A percentile compares a stretch with the other conserved stretches of the same genome.
Evolutionary conservation across 495 filamentous ascomycete genomes (phyloP).

Genomic region (Friedmanniomyces endolithicus): DNA sequence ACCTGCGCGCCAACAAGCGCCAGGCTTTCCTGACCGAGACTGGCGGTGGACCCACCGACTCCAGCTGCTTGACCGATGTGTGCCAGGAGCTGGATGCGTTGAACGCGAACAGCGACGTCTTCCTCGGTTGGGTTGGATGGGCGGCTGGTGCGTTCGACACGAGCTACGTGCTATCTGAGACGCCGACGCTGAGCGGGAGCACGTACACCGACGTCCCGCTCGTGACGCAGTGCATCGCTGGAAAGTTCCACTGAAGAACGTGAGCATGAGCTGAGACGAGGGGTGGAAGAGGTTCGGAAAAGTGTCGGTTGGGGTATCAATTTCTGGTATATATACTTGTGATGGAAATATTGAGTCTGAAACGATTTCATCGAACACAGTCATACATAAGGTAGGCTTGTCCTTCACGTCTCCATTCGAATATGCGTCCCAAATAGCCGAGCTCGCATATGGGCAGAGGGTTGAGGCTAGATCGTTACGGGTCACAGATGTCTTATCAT

Average conservation of each 20-base stretch:
- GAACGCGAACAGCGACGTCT: slow-evolving; percentile 22
- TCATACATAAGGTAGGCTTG: no score
- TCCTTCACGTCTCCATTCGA: no score
- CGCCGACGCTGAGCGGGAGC: slow-evolving; percentile 32
- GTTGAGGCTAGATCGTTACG: no score
- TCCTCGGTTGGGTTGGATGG: slow-evolving; percentile 42
- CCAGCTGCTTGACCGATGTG: slow-evolving; percentile 30
- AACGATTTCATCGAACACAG: no score
- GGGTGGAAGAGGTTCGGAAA: no score
- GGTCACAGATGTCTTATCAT: no score
- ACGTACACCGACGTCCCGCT: slow-evolving; percentile 33
- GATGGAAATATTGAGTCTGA: no score
- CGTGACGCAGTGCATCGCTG: slow-evolving; percentile 28
- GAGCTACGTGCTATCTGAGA: slow-evolving; percentile 36
- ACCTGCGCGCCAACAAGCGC: slow-evolving; percentile 37
- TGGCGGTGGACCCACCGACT: slow-evolving; percentile 39
- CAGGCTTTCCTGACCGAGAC: slow-evolving; percentile 44
- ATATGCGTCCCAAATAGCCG: no score
- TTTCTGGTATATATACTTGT: no score
- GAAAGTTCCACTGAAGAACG: background rate
- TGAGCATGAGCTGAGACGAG: no score
- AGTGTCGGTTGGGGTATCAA: no score
- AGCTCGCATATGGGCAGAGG: no score
- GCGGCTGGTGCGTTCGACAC: slow-evolving; percentile 39
- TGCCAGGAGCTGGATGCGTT: slow-evolving; percentile 38